Base-by-base conservation (phyloP, 139 green algal genomes). In the Chlorella sp. region DNA sequence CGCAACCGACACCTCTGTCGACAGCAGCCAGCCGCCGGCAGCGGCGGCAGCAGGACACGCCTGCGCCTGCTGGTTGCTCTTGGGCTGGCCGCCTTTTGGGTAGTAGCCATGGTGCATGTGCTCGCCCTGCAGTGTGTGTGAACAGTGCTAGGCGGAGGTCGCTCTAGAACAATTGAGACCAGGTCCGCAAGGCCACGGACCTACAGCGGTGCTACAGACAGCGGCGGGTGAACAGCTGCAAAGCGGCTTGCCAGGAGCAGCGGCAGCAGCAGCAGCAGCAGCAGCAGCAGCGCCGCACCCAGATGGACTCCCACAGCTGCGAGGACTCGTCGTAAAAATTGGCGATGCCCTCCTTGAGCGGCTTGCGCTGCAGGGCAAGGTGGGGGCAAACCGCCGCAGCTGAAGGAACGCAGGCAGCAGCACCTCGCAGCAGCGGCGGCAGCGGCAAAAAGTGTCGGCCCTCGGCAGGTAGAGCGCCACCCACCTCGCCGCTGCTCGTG, bases 51-150 rank as follows among this genome's bases (percentile, higher is more conserved):
- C 51, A 26, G 51, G 13, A 60, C 51, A 95, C 20, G 97, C 74
- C 90, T 98, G 96, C 1, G 96, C 96, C 82, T 97, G 86, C 65
- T 89, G 78, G 88, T 98, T 94, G 85, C 72, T 92, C 85, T 95
- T 96, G 2, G 77, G 76, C 0, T 90, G 32, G 0, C 44, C 76
- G 26, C 84, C 93, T 48, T 89, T 88, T 5, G 92, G 89, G 77
- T 99, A 99, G 90, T 97, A 98, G 17, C 93, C 97, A 86, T 99
- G 97, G 89, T 99, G 97, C 94, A 99, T 98, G 92, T 99, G 96
- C 89, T 98, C 94, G 54, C 94, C 92, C 77, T 83, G 77, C 38
- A 3, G 74, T 3, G 68, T n/a, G n/a, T n/a, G n/a, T 43, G 7
- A 28, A 40, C 67, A 73, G 36, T 3, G 13, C 9, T 24, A 60